Percentiles rank a stretch among this genome's conserved stretches.
Conservation (phyloP, 331 rosid species). For the Dryas integrifolia region DNA sequence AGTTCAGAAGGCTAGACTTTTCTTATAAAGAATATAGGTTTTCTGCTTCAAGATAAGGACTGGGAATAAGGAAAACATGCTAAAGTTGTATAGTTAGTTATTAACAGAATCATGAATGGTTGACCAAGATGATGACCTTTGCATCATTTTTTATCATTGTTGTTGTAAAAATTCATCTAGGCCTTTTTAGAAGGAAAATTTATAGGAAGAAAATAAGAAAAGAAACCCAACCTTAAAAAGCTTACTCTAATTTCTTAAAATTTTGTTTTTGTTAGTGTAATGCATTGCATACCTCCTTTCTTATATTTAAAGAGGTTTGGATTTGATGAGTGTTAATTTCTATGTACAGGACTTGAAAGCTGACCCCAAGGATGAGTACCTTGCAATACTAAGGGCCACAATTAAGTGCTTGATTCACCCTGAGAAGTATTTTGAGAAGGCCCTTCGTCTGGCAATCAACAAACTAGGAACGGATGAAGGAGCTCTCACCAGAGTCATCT, state of each 20-base stretch:
- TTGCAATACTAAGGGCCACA: conserved; percentile 46
- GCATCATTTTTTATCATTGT: no score
- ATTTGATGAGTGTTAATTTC: not conserved
- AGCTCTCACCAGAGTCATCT: conserved; percentile 63
- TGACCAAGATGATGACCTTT: not conserved
- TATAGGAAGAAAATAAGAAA: no score
- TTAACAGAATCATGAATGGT: not conserved
- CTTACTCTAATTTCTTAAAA: no score
- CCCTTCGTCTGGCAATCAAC: conserved; percentile 50
- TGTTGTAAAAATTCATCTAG: no score
- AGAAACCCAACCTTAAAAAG: no score
- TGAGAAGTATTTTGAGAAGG: conserved; percentile 56
- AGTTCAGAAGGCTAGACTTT: not conserved
- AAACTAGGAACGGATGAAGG: conserved; percentile 64
- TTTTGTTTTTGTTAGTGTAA: no score
- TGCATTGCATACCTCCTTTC: no score
- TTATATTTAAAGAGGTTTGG: not conserved
- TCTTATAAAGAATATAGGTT: not conserved
- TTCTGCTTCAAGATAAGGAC: no score
- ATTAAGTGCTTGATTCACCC: conserved; percentile 53
- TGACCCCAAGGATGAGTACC: conserved; percentile 34
- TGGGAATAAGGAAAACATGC: no score
- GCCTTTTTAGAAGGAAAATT: no score
- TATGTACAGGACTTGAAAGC: conserved; percentile 32
- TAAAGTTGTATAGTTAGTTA: not conserved